A percentile compares a stretch with the other conserved stretches of the same genome.
Conservation (phyloP, 1,284 basidiomycete species). For the Ganoderma sinense region DNA sequence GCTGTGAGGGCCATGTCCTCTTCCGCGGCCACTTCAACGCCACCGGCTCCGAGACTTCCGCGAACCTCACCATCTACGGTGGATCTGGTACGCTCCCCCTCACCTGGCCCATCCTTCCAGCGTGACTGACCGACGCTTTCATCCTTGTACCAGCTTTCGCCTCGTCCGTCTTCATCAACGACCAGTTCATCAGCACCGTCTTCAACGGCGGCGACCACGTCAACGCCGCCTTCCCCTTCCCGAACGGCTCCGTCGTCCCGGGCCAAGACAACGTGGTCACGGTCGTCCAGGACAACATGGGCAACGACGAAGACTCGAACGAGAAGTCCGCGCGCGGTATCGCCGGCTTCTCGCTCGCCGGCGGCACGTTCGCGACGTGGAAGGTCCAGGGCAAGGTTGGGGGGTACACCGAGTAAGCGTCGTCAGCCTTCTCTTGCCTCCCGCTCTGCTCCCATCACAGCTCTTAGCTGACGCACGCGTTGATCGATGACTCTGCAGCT, state of each 20-base stretch:
- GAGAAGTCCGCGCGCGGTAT: constrained; percentile 80
- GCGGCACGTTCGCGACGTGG: constrained; percentile 72
- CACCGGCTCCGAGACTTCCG: constrained; percentile 62
- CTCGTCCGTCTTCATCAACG: constrained; percentile 83
- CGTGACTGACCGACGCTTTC: neutral
- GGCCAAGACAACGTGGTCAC: constrained; percentile 78
- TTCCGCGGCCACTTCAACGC: constrained; percentile 84
- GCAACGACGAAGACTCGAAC: constrained; percentile 64
- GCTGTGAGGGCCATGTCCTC: constrained; percentile 80
- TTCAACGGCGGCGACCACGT: constrained; percentile 70
- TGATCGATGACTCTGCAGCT: too few relatives aligned
- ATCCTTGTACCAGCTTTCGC: constrained; percentile 61
- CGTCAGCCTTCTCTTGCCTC: neutral
- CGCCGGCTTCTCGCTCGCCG: constrained; percentile 72
- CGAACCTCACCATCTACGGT: constrained; percentile 80
- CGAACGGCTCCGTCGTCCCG: constrained; percentile 53
- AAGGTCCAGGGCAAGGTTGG: constrained; percentile 85
- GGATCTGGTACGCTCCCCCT: constrained; percentile 63
- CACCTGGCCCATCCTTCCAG: neutral
- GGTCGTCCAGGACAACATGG: constrained; percentile 84
- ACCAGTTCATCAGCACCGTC: constrained; percentile 73
- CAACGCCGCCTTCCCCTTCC: constrained; percentile 70
- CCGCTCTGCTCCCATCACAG: neutral
- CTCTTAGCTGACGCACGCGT: neutral
- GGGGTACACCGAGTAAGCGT: constrained; percentile 70